phyloP scores from a whole-genome alignment of 306 rosid species.

The Arachis stenosperma region DNA sequence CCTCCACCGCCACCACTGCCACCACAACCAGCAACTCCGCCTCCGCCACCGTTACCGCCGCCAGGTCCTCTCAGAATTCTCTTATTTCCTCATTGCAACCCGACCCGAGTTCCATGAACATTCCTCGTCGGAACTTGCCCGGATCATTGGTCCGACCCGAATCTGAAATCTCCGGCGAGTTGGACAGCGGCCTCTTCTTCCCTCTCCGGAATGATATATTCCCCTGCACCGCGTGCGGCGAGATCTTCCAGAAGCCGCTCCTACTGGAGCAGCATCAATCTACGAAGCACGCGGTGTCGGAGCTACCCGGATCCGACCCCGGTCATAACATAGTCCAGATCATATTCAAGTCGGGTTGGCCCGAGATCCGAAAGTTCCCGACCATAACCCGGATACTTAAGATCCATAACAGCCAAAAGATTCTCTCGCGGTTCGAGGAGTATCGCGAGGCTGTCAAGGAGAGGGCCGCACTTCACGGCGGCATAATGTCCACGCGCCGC shows the following conservation, averaged over 20 bases:
- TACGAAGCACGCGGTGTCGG: conserved; percentile 76
- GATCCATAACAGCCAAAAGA: conserved; percentile 86
- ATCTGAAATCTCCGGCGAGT: conserved; percentile 62
- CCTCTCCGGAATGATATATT: conserved; percentile 94
- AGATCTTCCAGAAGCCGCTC: conserved; percentile 77
- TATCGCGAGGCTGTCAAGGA: conserved; percentile 76
- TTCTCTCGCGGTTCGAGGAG: conserved; percentile 81
- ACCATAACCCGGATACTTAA: conserved; percentile 64
- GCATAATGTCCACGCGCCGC: conserved; percentile 22
- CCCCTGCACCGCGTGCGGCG: conserved; percentile 94
- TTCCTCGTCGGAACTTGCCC: conserved; percentile 6
- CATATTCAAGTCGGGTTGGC: conserved; percentile 95
- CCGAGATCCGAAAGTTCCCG: conserved; percentile 45
- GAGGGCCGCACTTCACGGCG: conserved; percentile 58
- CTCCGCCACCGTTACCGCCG: conserved; percentile 33
- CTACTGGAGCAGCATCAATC: conserved; percentile 75
- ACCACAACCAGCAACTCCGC: conserved; percentile 19
- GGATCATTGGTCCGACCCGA: conserved; percentile 45
- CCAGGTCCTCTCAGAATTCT: conserved; percentile 46
- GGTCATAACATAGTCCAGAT: conserved; percentile 87
- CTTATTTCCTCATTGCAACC: conserved; percentile 44
- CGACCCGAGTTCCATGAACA: conserved; percentile 37
- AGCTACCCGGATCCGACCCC: conserved; percentile 74
- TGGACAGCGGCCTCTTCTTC: conserved; percentile 49
- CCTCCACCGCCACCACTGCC: conserved; percentile 28